Evolutionary conservation across 139 green algal genomes (phyloP).

Genomic region (Asterochloris erici): DNA sequence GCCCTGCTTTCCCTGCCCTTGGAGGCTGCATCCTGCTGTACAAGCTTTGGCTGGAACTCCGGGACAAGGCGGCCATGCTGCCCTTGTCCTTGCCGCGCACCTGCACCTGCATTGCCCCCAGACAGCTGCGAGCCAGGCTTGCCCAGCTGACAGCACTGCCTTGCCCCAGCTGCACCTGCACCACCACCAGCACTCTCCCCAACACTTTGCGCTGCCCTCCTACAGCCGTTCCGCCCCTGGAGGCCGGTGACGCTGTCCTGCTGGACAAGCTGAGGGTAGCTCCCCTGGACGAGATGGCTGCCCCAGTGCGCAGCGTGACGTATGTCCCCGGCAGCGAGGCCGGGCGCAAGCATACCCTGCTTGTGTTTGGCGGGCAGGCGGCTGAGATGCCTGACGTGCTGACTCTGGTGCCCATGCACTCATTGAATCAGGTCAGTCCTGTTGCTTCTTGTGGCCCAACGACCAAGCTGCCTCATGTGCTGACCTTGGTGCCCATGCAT

Average conservation of each 20-base stretch:
- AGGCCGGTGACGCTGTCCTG: slow-evolving; percentile 5
- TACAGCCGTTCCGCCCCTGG: too few relatives aligned
- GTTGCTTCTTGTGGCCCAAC: background rate
- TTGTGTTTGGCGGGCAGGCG: slow-evolving; percentile 66
- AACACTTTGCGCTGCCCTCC: too few relatives aligned
- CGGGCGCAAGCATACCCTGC: slow-evolving; percentile 38
- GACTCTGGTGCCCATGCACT: slow-evolving; percentile 52
- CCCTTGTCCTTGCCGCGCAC: too few relatives aligned
- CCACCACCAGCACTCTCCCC: too few relatives aligned
- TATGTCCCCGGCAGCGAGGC: slow-evolving; percentile 34
- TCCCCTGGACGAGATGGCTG: slow-evolving; percentile 8
- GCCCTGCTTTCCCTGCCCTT: too few relatives aligned
- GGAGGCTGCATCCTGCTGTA: too few relatives aligned
- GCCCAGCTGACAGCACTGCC: too few relatives aligned
- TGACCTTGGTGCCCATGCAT: background rate
- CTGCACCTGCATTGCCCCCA: too few relatives aligned
- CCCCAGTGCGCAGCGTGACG: slow-evolving; percentile 32
- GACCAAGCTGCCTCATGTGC: background rate
- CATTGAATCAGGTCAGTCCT: background rate
- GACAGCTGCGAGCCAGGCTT: too few relatives aligned
- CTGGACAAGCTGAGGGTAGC: slow-evolving; percentile 29
- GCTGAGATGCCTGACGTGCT: slow-evolving; percentile 59
- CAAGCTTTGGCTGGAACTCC: too few relatives aligned
- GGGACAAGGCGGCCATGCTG: too few relatives aligned
- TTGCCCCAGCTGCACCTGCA: too few relatives aligned